Conservation (phyloP, 441 rosid species). For the Adansonia grandidieri region DNA sequence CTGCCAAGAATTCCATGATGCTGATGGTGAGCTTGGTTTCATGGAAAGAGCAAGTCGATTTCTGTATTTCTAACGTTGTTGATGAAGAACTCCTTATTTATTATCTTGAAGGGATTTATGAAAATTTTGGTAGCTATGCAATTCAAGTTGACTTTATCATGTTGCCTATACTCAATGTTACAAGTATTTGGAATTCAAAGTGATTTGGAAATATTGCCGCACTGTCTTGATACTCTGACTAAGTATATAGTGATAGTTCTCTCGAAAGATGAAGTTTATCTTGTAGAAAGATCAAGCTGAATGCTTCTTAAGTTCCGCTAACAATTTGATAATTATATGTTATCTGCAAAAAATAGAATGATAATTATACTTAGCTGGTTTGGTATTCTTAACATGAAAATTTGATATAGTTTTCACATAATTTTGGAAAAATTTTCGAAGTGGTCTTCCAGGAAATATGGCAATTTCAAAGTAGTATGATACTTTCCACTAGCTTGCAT, state of each 20-base stretch:
- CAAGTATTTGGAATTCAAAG: slow-evolving; percentile 22
- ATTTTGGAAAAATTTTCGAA: background rate
- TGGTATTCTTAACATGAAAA: slow-evolving; percentile 4
- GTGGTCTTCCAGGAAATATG: background rate
- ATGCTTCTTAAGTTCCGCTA: background rate
- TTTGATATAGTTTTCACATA: background rate
- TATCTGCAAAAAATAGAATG: slow-evolving; percentile 4
- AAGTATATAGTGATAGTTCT: background rate
- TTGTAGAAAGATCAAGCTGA: background rate
- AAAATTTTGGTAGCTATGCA: background rate
- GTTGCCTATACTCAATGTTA: slow-evolving; percentile 5
- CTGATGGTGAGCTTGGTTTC: slow-evolving; percentile 63
- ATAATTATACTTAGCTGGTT: background rate
- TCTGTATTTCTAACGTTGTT: slow-evolving; percentile 13
- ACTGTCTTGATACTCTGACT: background rate
- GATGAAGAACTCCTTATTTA: slow-evolving; percentile 13
- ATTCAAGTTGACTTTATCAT: slow-evolving; percentile 5
- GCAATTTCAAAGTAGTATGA: background rate
- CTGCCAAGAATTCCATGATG: slow-evolving; percentile 54
- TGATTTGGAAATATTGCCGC: slow-evolving; percentile 14
- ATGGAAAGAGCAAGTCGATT: slow-evolving; percentile 10
- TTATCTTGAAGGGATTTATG: slow-evolving; percentile 14
- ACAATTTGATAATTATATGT: background rate
- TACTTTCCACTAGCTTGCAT: slow-evolving; percentile 13
- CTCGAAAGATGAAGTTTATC: slow-evolving; percentile 7